Base-by-base conservation (phyloP, 352 stramenopile species). In the Halophytophthora polymorphica region DNA sequence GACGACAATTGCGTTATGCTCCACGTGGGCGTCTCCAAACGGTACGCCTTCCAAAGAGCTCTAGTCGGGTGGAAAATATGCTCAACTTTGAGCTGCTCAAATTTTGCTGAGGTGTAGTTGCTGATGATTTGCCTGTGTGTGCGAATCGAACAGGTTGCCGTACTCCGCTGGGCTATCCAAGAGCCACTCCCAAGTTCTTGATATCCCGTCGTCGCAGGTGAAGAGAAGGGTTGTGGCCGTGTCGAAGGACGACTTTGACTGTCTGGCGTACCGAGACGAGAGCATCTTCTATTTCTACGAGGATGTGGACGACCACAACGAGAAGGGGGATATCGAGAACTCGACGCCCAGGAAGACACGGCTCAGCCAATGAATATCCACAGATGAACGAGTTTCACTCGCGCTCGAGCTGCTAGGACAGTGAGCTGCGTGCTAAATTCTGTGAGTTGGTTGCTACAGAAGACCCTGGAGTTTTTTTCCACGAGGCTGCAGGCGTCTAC, bases 211-310 rank as follows among this genome's bases (percentile, higher is more conserved):
- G 6, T 73, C 64, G 2, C 67, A 86, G n/a, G 73, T 92, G 10
- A 88, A 90, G 47, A 59, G 78, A 38, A 63, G 78, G 22, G 81
- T 90, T 2, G 76, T 90, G 12, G 74, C 74, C 3, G 76, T 92
- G 15, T 83, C 78, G 2, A 86, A 85, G 44, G 44, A 56, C 10
- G 68, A 88, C 53, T 92, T 88, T 45, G 51, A 74, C 6, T 53
- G 53, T 14, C 57, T 92, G 34, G 50, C 63, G 51, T 92, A 88
- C 48, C 76, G 78, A 23, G 81, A 92, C 50, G 81, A 92, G 37
- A 88, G 66, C 34, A 78, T 92, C 21, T 90, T 90, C 50, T 90
- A 80, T 63, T 84, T 83, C 34, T 67, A 83, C 17, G 25, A 64
- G 17, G 43, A 53, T 41, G 59, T 58, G 21, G 46, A 49, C 12